A percentile compares a stretch with the other conserved stretches of the same genome.
Evolutionary conservation across 352 stramenopile species (phyloP).

Genomic region (Phytopythium litorale): DNA sequence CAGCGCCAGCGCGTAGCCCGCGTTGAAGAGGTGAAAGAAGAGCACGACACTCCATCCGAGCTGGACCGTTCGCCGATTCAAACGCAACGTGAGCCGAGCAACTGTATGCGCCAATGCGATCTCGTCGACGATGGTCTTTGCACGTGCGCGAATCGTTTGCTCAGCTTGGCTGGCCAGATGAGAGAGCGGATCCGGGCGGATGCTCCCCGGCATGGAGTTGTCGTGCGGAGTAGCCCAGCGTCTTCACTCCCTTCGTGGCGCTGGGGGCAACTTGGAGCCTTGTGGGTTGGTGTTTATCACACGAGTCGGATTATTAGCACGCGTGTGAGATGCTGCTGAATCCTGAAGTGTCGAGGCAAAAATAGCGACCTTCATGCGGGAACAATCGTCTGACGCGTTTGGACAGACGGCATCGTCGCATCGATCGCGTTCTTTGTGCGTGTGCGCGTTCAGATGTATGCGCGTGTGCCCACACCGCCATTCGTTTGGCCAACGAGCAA

Average conservation of each 20-base stretch:
- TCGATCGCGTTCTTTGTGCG: not conserved
- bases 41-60: constrained; percentile 20
- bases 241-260: not conserved
- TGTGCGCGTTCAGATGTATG: no score
- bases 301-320: not conserved
- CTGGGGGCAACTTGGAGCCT: not conserved
- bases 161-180: constrained; percentile 13
- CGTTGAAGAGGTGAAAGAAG: constrained; percentile 29
- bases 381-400: not conserved
- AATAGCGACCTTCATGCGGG: not conserved
- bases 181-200: constrained; percentile 6
- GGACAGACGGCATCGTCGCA: not conserved
- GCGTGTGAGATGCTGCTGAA: not conserved
- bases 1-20: constrained; percentile 16
- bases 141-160: constrained; percentile 12
- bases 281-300: not conserved
- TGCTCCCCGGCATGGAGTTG: not conserved
- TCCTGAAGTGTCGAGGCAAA: not conserved
- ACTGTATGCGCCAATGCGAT: constrained; percentile 17
- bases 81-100: constrained; percentile 15
- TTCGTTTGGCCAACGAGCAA: no score
- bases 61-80: constrained; percentile 14
- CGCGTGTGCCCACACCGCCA: no score
- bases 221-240: not conserved
- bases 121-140: constrained; percentile 16